phyloP scores from a whole-genome alignment of 768 basidiomycete species.

The Mycena vulgaris region DNA sequence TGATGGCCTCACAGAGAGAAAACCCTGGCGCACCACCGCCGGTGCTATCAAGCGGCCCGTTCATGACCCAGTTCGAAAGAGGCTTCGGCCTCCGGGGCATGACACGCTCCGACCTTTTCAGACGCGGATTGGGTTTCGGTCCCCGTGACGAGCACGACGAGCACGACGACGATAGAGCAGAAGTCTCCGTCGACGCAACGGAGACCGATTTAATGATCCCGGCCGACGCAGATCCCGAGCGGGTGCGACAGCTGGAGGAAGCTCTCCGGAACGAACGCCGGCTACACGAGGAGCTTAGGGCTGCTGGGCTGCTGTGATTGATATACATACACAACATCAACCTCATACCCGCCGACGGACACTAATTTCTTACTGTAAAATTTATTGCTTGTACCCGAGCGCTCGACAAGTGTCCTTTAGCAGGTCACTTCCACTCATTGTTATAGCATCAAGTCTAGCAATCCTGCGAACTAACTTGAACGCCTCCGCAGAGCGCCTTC shows the following conservation, averaged over 20 bases:
- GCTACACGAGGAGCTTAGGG: constrained; percentile 72
- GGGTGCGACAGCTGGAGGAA: constrained; percentile 58
- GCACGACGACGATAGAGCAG: constrained; percentile 39
- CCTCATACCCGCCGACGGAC: neutral
- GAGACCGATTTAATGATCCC: constrained; percentile 59
- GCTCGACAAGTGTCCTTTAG: too few relatives aligned
- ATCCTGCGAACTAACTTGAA: too few relatives aligned
- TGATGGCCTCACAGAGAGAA: constrained; percentile 71
- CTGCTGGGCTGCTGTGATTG: constrained; percentile 73
- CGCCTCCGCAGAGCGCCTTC: too few relatives aligned
- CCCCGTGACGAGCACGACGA: constrained; percentile 44
- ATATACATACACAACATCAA: neutral
- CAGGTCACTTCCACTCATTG: too few relatives aligned
- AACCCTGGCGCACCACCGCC: constrained; percentile 42
- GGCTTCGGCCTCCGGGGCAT: constrained; percentile 58
- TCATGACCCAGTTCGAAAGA: constrained; percentile 57
- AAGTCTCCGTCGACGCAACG: constrained; percentile 47
- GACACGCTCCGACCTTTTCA: constrained; percentile 58
- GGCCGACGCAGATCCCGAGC: constrained; percentile 59
- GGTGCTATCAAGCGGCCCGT: constrained; percentile 37
- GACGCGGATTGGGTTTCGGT: constrained; percentile 62
- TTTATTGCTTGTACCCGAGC: constrained; percentile 7
- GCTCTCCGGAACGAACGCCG: constrained; percentile 70
- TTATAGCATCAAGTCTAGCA: too few relatives aligned
- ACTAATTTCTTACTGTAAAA: constrained; percentile 35